Percentiles rank a stretch among this genome's conserved stretches.
phyloP scores from a whole-genome alignment of 192 early-diverging fungal genomes.

The Coemansia sp. region DNA sequence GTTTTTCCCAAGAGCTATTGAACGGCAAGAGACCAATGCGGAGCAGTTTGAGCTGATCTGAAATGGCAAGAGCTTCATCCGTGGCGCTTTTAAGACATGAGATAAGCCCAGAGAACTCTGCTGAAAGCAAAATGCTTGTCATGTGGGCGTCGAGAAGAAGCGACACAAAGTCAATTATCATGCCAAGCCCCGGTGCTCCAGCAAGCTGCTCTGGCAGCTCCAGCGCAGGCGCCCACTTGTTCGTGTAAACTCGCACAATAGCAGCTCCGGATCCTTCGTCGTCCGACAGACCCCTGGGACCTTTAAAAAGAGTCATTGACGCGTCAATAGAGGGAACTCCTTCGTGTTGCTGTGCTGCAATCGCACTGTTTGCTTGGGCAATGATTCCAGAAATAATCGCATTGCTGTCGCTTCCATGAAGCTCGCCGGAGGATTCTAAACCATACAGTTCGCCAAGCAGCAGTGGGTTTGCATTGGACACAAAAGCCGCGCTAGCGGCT shows the following conservation, averaged over 20 bases:
- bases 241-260: constrained; percentile 38
- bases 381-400: constrained; percentile 7
- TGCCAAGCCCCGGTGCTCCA: constrained; percentile 37
- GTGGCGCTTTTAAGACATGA: constrained; percentile 36
- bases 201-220: constrained; percentile 23
- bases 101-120: constrained; percentile 34
- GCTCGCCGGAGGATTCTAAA: background rate
- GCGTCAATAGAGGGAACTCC: constrained; percentile 39
- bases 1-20: constrained; percentile 42
- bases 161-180: constrained; percentile 37
- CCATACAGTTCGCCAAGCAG: constrained; percentile 4
- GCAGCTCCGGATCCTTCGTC: background rate
- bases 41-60: constrained; percentile 50
- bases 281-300: background rate
- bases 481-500: constrained; percentile 42
- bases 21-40: constrained; percentile 45
- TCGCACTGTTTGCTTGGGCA: constrained; percentile 7
- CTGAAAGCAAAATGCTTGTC: constrained; percentile 42
- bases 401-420: background rate
- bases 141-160: constrained; percentile 46
- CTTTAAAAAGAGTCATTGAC: constrained; percentile 35
- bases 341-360: constrained; percentile 6
- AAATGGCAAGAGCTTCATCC: constrained; percentile 41
- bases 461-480: constrained; percentile 11
- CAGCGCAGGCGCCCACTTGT: constrained; percentile 46